Evolutionary conservation across 139 green algal genomes (phyloP).

Genomic region (Marvania coccoides): DNA sequence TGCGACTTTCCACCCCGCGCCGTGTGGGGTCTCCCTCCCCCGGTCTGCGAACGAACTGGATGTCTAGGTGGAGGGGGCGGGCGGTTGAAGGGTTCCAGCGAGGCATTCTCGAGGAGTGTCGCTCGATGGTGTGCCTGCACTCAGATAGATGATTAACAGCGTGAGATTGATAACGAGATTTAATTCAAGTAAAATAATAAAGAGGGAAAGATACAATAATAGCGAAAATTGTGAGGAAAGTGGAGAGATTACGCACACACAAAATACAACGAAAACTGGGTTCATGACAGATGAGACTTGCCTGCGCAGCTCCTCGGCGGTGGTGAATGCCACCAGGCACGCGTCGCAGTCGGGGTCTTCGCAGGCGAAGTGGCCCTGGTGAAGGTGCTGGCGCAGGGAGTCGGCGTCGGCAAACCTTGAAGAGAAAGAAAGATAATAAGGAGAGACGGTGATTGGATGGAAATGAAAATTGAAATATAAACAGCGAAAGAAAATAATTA

Average conservation of each 20-base stretch:
- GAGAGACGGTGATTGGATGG: no score
- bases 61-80: conserved; percentile 44
- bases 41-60: not conserved
- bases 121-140: conserved; percentile 34
- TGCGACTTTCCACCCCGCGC: not conserved
- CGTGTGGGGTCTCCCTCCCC: not conserved
- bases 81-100: conserved; percentile 41
- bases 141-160: no score
- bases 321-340: conserved; percentile 59
- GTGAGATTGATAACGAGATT: no score
- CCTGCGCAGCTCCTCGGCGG: conserved; percentile 47
- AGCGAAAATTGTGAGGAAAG: no score
- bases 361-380: conserved; percentile 45
- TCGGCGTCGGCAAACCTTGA: conserved; percentile 23
- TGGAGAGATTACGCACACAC: no score
- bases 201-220: no score
- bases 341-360: conserved; percentile 46
- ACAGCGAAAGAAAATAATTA: no score
- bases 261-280: no score
- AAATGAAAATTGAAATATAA: no score
- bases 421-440: no score
- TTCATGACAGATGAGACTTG: no score
- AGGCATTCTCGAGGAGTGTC: conserved; percentile 48
- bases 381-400: conserved; percentile 29
- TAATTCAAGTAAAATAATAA: no score